Base-by-base conservation (phyloP, 192 early-diverging fungal genomes). In the Ambispora gerdemannii region DNA sequence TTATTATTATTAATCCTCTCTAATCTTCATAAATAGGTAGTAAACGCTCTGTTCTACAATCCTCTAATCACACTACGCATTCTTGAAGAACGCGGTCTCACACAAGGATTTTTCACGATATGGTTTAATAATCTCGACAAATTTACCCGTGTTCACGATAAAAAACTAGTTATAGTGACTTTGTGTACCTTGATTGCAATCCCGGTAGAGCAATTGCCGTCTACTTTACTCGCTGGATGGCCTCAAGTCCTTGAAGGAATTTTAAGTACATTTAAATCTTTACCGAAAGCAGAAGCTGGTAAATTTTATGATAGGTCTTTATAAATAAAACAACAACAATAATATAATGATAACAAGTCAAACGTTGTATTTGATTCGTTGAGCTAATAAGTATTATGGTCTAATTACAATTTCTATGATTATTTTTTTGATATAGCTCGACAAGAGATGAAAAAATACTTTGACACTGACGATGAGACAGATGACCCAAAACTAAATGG, bases 1-100 rank as follows among this genome's bases (percentile, higher is more conserved):
- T n/a, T n/a, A n/a, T n/a, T n/a, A n/a, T n/a, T n/a, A n/a, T n/a
- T n/a, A n/a, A n/a, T n/a, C n/a, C n/a, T n/a, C n/a, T n/a, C n/a
- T n/a, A n/a, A n/a, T n/a, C n/a, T n/a, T n/a, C n/a, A n/a, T n/a
- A n/a, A n/a, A n/a, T n/a, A 77, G 47, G 81, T 93, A 32, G 82
- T 97, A 73, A 96, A 97, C 71, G 83, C 84, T 34, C 47, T 97
- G 38, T 91, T 90, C 76, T 97, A 97, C 82, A 96, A 94, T 73
- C 92, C 95, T 7, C 66, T 81, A 3, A 78, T 88, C 31, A 85
- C 94, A 2, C 76, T 97, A 27, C 79, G 73, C 27, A 75, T 95
- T 1, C 81, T 97, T 65, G 94, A 96, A 74, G 87, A 91, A 72
- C 81, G 86, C 67, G 72, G 83, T 56, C 87, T 85, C 80, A 94